Evolutionary conservation across 2,329 filamentous ascomycete genomes (phyloP).

Genomic region (Venturia pyrina): DNA sequence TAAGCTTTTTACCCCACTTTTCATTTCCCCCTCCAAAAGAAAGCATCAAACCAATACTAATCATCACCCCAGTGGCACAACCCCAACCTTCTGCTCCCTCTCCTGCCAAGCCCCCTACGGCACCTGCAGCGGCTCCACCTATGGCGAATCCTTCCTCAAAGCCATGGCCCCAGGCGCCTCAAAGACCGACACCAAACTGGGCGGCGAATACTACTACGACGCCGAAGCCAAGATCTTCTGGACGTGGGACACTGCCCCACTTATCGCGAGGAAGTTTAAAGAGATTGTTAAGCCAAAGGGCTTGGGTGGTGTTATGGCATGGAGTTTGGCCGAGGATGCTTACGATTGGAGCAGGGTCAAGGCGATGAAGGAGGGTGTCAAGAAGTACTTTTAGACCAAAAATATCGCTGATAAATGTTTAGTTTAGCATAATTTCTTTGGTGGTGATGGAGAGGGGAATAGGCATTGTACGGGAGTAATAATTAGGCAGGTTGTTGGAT

Average conservation of each 20-base stretch:
- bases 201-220: slow-evolving; percentile 64
- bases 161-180: slow-evolving; percentile 42
- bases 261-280: slow-evolving; percentile 53
- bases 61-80: neutral
- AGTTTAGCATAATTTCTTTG: too few relatives aligned
- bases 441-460: too few relatives aligned
- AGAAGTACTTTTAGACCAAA: neutral
- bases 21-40: too few relatives aligned
- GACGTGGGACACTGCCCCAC: slow-evolving; percentile 58
- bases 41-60: neutral
- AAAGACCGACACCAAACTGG: slow-evolving; percentile 45
- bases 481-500: too few relatives aligned
- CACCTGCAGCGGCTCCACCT: neutral
- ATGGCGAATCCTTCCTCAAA: slow-evolving; percentile 1
- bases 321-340: slow-evolving; percentile 62
- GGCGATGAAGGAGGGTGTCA: slow-evolving; percentile 25
- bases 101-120: neutral
- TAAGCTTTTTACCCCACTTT: neutral
- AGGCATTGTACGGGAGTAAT: too few relatives aligned
- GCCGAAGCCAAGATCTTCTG: slow-evolving; percentile 51
- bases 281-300: slow-evolving; percentile 45
- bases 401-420: too few relatives aligned
- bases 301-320: slow-evolving; percentile 64
- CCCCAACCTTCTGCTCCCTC: neutral
- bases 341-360: slow-evolving; percentile 31